Evolutionary conservation across 179 eudicot genomes (phyloP).

Genomic region (Silene noctiflora): DNA sequence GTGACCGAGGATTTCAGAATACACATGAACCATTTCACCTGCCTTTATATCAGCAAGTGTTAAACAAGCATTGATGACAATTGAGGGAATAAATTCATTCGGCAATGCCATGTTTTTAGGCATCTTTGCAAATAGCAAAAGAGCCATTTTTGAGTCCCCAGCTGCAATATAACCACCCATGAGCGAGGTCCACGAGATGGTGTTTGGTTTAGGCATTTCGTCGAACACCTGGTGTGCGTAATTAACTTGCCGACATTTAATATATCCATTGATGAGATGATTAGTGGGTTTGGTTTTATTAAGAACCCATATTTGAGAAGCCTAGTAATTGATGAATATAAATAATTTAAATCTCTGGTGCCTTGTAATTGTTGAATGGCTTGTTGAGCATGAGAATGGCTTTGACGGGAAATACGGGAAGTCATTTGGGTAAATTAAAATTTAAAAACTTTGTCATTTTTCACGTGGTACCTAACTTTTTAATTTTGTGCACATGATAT

Average conservation of each 20-base stretch:
- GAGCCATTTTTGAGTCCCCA: slow-evolving; percentile 33
- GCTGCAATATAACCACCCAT: slow-evolving; percentile 47
- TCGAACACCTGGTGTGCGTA: slow-evolving; percentile 49
- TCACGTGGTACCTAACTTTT: too few species aligned
- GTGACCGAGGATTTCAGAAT: slow-evolving; percentile 42
- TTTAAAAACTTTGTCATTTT: too few species aligned
- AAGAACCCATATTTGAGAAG: slow-evolving; percentile 42
- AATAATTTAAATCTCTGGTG: slow-evolving; percentile 24
- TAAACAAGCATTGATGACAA: slow-evolving; percentile 53
- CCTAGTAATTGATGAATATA: slow-evolving; percentile 32
- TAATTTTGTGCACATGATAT: too few species aligned
- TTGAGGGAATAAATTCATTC: slow-evolving; percentile 49
- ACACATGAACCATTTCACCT: slow-evolving; percentile 42
- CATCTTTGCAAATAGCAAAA: slow-evolving; percentile 39
- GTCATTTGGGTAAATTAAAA: not conserved
- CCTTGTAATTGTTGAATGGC: slow-evolving; percentile 33
- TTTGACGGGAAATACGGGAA: slow-evolving; percentile 31
- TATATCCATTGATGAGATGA: slow-evolving; percentile 51
- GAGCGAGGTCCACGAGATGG: slow-evolving; percentile 56
- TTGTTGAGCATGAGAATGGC: slow-evolving; percentile 18
- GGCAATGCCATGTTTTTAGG: slow-evolving; percentile 36
- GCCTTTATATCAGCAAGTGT: slow-evolving; percentile 35
- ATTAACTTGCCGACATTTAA: slow-evolving; percentile 24
- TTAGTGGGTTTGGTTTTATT: slow-evolving; percentile 37
- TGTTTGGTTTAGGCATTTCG: slow-evolving; percentile 49